A percentile compares a stretch with the other conserved stretches of the same genome.
Conservation (phyloP, 139 green algal species). For the Coelastrella sp. region DNA sequence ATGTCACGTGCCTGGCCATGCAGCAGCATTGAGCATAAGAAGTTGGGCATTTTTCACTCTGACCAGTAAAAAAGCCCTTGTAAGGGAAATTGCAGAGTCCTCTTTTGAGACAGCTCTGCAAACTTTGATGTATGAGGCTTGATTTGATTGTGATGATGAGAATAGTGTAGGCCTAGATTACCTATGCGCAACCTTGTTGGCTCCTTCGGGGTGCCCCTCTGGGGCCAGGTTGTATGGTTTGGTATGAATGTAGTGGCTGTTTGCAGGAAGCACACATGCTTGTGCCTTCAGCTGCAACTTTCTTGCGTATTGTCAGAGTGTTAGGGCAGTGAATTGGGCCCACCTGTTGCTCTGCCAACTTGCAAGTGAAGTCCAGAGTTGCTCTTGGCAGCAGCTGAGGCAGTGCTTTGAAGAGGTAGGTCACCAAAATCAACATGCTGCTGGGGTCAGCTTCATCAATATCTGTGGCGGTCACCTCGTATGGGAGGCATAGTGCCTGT, state of each 20-base stretch:
- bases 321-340: neutral
- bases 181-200: too few species aligned
- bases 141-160: too few species aligned
- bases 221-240: too few species aligned
- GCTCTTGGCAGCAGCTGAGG: conserved; percentile 76
- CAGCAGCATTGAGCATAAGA: neutral
- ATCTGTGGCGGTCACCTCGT: conserved; percentile 61
- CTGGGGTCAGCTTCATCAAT: conserved; percentile 56
- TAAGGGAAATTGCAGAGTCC: too few species aligned
- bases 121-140: neutral
- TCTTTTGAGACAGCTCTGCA: neutral
- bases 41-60: neutral
- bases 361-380: conserved; percentile 71
- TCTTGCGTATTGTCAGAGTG: neutral
- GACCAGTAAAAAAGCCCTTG: too few species aligned
- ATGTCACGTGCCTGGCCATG: conserved; percentile 65
- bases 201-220: too few species aligned
- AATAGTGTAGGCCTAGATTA: too few species aligned
- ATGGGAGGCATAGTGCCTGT: conserved; percentile 68
- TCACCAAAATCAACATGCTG: conserved; percentile 70
- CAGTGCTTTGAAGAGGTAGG: conserved; percentile 78
- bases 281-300: neutral
- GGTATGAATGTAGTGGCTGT: too few species aligned
- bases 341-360: conserved; percentile 70
- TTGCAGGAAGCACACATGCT: neutral